Evolutionary conservation across 805 yeast species (phyloP), one percentile per base, ranked within the genome.

Genomic region (Ogataea sp.): DNA sequence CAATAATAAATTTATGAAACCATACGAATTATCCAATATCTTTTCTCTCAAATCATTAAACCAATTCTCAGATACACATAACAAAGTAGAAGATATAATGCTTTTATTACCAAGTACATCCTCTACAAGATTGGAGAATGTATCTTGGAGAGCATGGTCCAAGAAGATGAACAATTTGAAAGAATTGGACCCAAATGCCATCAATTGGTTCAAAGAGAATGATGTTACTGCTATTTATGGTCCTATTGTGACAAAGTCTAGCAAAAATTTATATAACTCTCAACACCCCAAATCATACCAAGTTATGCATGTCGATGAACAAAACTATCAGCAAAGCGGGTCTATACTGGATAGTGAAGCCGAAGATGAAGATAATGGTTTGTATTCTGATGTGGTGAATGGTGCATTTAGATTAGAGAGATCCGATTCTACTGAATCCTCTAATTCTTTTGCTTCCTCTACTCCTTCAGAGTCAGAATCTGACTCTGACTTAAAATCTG

Each of bases 91-190:
- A 37, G 63, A 56, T 41, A 39, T 61, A 21, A 58, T 53, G 56
- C 41, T 57, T 27, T 46, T 61, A 24, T 38, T 61, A 25, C 66
- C 66, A 10, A 56, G 59, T 18, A 61, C 66, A 1, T 53, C 63
- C 1, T 49, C 62, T 2, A 44, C 48, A 24, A 62, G 95, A 36
- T 64, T 84, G 34, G 89, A 84, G 53, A 84, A 84, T 52, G 90
- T 96, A 14, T 71, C 85, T 37, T 90, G 97, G 97, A 73, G 97
- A 55, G 87, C 95, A 16, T 90, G 97, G 97, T 83, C 90, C 13
- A 88, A 89, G 61, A 70, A 84, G 38, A 73, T 82, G 48, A 71
- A 74, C 47, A 68, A 76, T 21, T 61, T 80, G 34, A 57, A 65
- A 23, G 67, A 76, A 37, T 42, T 68, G 7, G 51, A 63, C 39